These are phyloP conservation scores for Corynespora cassiicola DNA, from an alignment of 2,329 filamentous ascomycete species.

Conservation along the genomic window DNA sequence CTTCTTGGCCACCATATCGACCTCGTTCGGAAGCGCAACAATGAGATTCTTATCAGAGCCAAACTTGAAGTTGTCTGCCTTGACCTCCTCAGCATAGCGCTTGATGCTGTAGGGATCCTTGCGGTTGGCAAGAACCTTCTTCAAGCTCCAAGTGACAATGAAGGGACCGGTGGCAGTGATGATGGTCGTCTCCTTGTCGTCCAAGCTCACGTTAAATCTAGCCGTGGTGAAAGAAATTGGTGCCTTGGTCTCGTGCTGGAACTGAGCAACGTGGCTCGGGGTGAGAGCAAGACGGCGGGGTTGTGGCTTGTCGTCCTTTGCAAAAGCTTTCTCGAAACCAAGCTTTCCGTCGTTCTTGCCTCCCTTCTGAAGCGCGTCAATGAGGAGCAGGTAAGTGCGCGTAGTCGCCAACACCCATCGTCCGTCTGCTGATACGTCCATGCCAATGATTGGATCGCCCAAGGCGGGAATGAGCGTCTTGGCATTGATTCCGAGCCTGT, in stretches of 20 bases:
- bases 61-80: slow-evolving; percentile 98
- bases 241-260: slow-evolving; percentile 92
- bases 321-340: slow-evolving; percentile 94
- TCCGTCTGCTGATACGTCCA: slow-evolving; percentile 94
- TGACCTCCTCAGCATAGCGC: slow-evolving; percentile 92
- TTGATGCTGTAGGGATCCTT: slow-evolving; percentile 97
- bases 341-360: slow-evolving; percentile 98
- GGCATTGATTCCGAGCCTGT: slow-evolving; percentile 93
- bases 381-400: slow-evolving; percentile 90
- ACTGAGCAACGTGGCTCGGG: slow-evolving; percentile 93
- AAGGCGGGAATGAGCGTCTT: slow-evolving; percentile 97
- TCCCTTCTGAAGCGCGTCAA: slow-evolving; percentile 87
- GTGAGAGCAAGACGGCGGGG: slow-evolving; percentile 88
- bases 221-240: slow-evolving; percentile 88
- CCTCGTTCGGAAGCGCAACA: slow-evolving; percentile 93
- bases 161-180: slow-evolving; percentile 96
- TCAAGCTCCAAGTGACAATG: slow-evolving; percentile 94
- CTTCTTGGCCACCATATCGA: slow-evolving; percentile 93
- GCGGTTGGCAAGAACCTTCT: slow-evolving; percentile 80
- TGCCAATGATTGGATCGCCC: slow-evolving; percentile 90
- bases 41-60: slow-evolving; percentile 98
- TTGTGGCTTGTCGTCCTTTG: slow-evolving; percentile 91
- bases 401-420: slow-evolving; percentile 96
- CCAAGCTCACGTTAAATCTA: slow-evolving; percentile 89
- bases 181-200: slow-evolving; percentile 86